Conservation (phyloP, 23 red algal genomes). For the Gracilaria vermiculophylla region DNA sequence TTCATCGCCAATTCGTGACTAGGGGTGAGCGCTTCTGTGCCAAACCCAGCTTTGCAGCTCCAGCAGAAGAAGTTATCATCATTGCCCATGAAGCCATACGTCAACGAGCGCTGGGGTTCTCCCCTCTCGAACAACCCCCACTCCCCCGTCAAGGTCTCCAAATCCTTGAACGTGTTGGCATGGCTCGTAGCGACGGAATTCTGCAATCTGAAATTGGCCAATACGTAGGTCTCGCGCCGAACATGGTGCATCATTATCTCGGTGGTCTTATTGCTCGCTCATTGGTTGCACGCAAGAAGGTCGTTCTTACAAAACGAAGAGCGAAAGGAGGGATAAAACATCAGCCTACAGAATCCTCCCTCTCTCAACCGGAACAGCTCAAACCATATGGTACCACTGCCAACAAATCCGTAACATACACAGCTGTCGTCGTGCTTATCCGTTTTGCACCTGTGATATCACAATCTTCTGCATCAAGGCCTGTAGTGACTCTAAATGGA, state of each 20-base stretch:
- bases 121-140: slow-evolving; percentile 15
- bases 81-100: slow-evolving; percentile 23
- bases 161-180: slow-evolving; percentile 29
- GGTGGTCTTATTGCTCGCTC: slow-evolving; percentile 1
- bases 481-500: background rate
- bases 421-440: slow-evolving; percentile 29
- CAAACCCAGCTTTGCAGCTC: slow-evolving; percentile 9
- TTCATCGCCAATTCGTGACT: slow-evolving; percentile 9
- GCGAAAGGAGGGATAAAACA: background rate
- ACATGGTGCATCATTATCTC: slow-evolving; percentile 60
- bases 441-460: slow-evolving; percentile 2
- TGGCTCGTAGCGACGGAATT: slow-evolving; percentile 21
- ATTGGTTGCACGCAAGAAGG: slow-evolving; percentile 36
- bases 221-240: slow-evolving; percentile 3
- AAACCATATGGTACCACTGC: background rate
- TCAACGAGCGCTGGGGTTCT: slow-evolving; percentile 42
- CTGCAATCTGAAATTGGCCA: slow-evolving; percentile 38
- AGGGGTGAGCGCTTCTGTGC: slow-evolving; percentile 3
- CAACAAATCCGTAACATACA: slow-evolving; percentile 37
- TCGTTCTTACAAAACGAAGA: slow-evolving; percentile 26
- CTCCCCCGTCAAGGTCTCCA: slow-evolving; percentile 11
- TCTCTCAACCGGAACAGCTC: background rate
- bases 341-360: background rate
- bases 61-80: background rate
- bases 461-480: background rate